Base-by-base conservation (phyloP, 2,329 filamentous ascomycete genomes). In the Mycosphaerella arachidis region DNA sequence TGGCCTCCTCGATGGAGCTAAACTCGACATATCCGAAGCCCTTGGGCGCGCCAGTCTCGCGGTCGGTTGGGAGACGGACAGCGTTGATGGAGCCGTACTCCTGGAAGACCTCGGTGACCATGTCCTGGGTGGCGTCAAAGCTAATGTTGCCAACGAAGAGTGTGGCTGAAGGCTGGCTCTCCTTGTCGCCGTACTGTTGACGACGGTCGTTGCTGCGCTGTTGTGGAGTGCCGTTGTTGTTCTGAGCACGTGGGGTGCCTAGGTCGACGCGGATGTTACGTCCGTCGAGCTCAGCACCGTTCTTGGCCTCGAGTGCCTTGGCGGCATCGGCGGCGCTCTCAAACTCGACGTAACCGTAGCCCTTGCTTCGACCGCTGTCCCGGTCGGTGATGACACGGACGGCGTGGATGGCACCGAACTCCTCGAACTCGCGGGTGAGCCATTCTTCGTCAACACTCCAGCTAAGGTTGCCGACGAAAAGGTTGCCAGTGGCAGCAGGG, bases 1-100 rank as follows among this genome's bases (percentile, higher is more conserved):
- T 90, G 70, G 92, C 91, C 70, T 96, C 92, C 30, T 96, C 91
- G 63, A 94, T 76, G 18, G 88, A 89, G 68, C 80, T 79, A 82
- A 93, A 96, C 72, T 88, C 87, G 65, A 96, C 88, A 74, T 97
- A 97, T 57, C 91, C 92, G 76, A 95, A 96, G 59, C 92, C 92
- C 87, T 96, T 96, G 73, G 88, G 87, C 69, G 86, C 85, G 66
- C 91, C 92, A 63, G 86, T 86, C 63, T 96, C 91, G 75, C 86
- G 86, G 75, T 97, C 91, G 61, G 92, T 96, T 55, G 92, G 92
- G 63, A 97, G 87, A 72, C 92, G 89, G 70, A 96, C 86, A 73
- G 89, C 89, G 71, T 88, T 84, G 73, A 94, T 85, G 73, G 81
- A 82, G 66, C 86, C 85, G 69, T 87, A 83, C 68, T 88, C 83